Evolutionary conservation across 768 basidiomycete species (phyloP).

Genomic region (Tricholoma sp.): DNA sequence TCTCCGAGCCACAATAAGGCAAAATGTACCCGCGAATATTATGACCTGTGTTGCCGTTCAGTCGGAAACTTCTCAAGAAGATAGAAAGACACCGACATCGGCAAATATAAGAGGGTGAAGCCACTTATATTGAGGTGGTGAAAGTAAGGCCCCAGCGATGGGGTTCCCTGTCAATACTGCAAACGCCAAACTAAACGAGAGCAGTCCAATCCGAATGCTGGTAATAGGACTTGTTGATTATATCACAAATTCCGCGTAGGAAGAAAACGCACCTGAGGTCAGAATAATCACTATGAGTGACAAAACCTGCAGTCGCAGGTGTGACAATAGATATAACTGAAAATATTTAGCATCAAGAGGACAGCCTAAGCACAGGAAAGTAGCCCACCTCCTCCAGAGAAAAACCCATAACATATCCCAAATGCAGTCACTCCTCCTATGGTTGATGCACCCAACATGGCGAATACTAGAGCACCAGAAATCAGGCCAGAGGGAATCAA

Average conservation of each 20-base stretch:
- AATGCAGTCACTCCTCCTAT: constrained; percentile 38
- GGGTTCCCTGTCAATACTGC: constrained; percentile 47
- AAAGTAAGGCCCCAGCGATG: constrained; percentile 45
- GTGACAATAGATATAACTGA: constrained; percentile 37
- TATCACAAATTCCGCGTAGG: neutral
- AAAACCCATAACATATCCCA: constrained; percentile 48
- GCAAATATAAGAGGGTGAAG: constrained; percentile 39
- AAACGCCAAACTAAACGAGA: constrained; percentile 39
- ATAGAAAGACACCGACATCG: constrained; percentile 26
- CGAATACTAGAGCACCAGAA: constrained; percentile 42
- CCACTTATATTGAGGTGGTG: constrained; percentile 33
- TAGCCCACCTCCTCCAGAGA: constrained; percentile 46
- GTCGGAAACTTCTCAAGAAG: neutral
- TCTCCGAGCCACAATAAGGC: constrained; percentile 28
- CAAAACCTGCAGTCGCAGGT: constrained; percentile 33
- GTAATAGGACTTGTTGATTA: neutral
- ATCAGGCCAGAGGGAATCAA: constrained; percentile 37
- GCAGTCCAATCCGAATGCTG: constrained; percentile 42
- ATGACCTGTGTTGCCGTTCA: constrained; percentile 20
- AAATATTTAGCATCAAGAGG: neutral
- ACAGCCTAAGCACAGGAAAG: neutral
- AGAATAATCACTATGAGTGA: constrained; percentile 34
- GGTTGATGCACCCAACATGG: constrained; percentile 43
- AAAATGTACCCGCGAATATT: constrained; percentile 29
- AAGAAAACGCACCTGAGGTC: constrained; percentile 38